Evolutionary conservation across 108 stramenopile species (phyloP).

Genomic region (Nitzschia sp.): DNA sequence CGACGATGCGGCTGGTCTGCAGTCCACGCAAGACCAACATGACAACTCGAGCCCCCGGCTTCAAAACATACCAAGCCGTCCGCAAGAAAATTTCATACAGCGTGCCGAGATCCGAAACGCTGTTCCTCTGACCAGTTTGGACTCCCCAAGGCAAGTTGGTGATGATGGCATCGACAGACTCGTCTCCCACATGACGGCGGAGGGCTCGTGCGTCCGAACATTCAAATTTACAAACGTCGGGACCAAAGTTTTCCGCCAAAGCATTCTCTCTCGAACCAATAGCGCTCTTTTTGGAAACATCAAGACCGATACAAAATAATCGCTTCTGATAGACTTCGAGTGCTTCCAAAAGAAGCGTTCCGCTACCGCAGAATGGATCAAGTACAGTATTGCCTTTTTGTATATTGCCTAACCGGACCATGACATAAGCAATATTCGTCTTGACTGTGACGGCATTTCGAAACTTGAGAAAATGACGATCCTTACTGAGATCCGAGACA

Average conservation of each 20-base stretch:
- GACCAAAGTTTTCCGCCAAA: constrained; percentile 23
- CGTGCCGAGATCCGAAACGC: constrained; percentile 60
- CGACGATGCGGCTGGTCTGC: constrained; percentile 66
- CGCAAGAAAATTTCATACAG: constrained; percentile 74
- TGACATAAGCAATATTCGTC: constrained; percentile 69
- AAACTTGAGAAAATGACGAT: constrained; percentile 61
- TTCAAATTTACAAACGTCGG: constrained; percentile 53
- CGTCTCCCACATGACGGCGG: constrained; percentile 52
- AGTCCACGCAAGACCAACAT: constrained; percentile 72
- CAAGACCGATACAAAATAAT: constrained; percentile 60
- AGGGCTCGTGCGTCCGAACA: constrained; percentile 66
- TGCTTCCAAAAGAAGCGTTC: constrained; percentile 61
- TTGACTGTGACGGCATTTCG: constrained; percentile 76
- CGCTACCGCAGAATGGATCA: constrained; percentile 64
- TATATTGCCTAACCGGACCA: constrained; percentile 62
- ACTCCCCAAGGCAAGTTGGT: constrained; percentile 74
- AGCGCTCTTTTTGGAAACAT: constrained; percentile 58
- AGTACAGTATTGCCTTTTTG: constrained; percentile 44
- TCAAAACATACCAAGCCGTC: constrained; percentile 68
- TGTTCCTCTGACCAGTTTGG: constrained; percentile 65
- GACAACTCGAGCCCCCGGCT: constrained; percentile 56
- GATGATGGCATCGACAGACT: constrained; percentile 61
- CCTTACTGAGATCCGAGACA: constrained; percentile 63
- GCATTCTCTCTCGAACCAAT: constrained; percentile 68
- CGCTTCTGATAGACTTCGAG: constrained; percentile 48